Conservation (phyloP, 805 yeast species). For the Sugiyamaella lignohabitans region DNA sequence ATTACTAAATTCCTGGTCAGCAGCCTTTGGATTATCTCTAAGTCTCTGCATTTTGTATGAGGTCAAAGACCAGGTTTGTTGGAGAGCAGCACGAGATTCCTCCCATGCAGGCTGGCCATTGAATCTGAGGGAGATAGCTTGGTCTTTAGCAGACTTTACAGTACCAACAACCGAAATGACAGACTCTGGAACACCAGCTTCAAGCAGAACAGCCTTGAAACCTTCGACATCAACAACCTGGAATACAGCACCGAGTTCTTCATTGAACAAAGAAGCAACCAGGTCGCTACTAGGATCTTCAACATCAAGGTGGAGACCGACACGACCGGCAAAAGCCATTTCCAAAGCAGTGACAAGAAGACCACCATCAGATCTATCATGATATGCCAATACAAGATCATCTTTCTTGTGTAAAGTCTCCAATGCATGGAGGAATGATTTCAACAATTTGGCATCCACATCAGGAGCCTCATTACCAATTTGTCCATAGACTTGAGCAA, state of each 20-base stretch:
- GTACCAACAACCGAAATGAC: conserved; percentile 60
- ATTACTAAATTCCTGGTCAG: conserved; percentile 74
- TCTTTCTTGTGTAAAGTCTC: conserved; percentile 62
- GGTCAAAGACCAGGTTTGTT: conserved; percentile 79
- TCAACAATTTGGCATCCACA: conserved; percentile 61
- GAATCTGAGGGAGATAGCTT: conserved; percentile 42
- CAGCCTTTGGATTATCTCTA: conserved; percentile 89
- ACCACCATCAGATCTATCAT: conserved; percentile 97
- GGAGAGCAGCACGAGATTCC: conserved; percentile 62
- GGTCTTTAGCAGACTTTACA: conserved; percentile 44
- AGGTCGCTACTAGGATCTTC: conserved; percentile 33
- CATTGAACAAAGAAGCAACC: conserved; percentile 55
- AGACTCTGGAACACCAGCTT: conserved; percentile 51
- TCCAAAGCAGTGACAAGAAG: conserved; percentile 75
- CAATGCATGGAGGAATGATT: conserved; percentile 62
- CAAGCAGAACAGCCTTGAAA: conserved; percentile 50
- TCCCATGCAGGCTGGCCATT: conserved; percentile 43
- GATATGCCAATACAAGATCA: conserved; percentile 70
- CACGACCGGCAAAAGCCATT: conserved; percentile 96
- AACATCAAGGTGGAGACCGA: conserved; percentile 60
- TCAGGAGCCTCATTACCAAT: conserved; percentile 80
- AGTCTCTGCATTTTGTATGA: conserved; percentile 84
- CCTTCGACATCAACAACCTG: conserved; percentile 58
- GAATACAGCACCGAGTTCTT: conserved; percentile 95
- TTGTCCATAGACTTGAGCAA: conserved; percentile 88